These are phyloP conservation scores for Aspergillus funiculosus DNA, from an alignment of 495 filamentous ascomycete genomes.

Conservation along the genomic window DNA sequence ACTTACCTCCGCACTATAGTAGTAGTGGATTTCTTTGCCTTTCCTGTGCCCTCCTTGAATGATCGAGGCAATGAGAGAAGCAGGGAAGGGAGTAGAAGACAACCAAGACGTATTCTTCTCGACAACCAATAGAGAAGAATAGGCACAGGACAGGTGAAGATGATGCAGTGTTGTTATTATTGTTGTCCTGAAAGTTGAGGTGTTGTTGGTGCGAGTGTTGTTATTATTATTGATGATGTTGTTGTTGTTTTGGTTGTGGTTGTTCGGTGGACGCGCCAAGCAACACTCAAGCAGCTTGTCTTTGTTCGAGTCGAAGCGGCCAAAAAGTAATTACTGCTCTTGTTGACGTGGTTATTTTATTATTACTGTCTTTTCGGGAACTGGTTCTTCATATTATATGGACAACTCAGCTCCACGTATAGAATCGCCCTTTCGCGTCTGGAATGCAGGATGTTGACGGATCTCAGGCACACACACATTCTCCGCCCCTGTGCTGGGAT, in stretches of 20 bases:
- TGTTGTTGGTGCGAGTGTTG: background rate
- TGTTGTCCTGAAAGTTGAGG: too few species aligned
- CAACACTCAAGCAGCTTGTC: slow-evolving; percentile 7
- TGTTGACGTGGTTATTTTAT: background rate
- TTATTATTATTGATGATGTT: slow-evolving; percentile 7
- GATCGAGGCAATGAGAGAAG: background rate
- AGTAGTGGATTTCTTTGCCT: background rate
- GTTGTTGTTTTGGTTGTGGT: slow-evolving; percentile 13
- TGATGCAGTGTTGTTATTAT: background rate
- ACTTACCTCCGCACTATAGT: background rate
- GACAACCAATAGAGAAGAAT: background rate
- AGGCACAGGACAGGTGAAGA: background rate
- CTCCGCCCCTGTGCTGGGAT: background rate
- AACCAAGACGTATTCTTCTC: background rate
- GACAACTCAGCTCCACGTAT: too few species aligned
- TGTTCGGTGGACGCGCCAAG: slow-evolving; percentile 11
- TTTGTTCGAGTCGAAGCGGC: too few species aligned
- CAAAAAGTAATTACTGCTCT: background rate
- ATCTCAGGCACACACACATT: slow-evolving; percentile 7
- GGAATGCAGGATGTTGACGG: slow-evolving; percentile 14
- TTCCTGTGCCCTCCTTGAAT: background rate
- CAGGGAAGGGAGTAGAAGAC: background rate
- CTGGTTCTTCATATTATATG: too few species aligned
- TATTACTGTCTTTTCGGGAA: too few species aligned
- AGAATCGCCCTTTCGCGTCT: background rate